Evolutionary conservation across 306 rosid genomes (phyloP).

Genomic region (Canavalia gladiata): DNA sequence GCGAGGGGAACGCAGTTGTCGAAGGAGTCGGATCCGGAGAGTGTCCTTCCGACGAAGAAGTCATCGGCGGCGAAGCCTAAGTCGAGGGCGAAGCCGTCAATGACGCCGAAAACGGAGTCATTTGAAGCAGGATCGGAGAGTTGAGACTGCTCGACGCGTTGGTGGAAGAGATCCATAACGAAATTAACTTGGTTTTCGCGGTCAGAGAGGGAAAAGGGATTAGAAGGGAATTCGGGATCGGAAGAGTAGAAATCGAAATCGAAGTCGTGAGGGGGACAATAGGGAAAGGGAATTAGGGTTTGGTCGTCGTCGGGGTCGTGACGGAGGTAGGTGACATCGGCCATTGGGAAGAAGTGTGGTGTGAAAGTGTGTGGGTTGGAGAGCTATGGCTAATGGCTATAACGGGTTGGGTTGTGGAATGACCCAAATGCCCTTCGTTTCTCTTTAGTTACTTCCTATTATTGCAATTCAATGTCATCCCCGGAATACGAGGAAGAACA

Average conservation of each 20-base stretch:
- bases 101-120: slow-evolving; percentile 51
- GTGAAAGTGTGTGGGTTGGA: slow-evolving; percentile 21
- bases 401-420: slow-evolving; percentile 1
- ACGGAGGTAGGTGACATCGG: slow-evolving; percentile 59
- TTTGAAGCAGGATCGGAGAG: slow-evolving; percentile 51
- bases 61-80: slow-evolving; percentile 53
- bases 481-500: slow-evolving; percentile 43
- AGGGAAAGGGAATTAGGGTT: slow-evolving; percentile 48
- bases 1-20: slow-evolving; percentile 43
- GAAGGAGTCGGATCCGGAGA: slow-evolving; percentile 54
- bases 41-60: slow-evolving; percentile 54
- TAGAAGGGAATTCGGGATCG: slow-evolving; percentile 56
- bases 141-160: slow-evolving; percentile 88
- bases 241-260: slow-evolving; percentile 57
- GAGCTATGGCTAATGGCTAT: neutral
- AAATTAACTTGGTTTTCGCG: slow-evolving; percentile 74
- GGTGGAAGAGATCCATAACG: slow-evolving; percentile 88
- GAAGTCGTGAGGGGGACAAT: slow-evolving; percentile 47
- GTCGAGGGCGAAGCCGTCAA: slow-evolving; percentile 62
- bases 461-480: neutral
- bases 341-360: slow-evolving; percentile 49
- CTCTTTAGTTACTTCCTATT: neutral
- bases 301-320: slow-evolving; percentile 58
- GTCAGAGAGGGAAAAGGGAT: slow-evolving; percentile 54
- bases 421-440: slow-evolving; percentile 21